Base-by-base conservation (phyloP, 1,284 basidiomycete genomes). In the Athelia sp. region DNA sequence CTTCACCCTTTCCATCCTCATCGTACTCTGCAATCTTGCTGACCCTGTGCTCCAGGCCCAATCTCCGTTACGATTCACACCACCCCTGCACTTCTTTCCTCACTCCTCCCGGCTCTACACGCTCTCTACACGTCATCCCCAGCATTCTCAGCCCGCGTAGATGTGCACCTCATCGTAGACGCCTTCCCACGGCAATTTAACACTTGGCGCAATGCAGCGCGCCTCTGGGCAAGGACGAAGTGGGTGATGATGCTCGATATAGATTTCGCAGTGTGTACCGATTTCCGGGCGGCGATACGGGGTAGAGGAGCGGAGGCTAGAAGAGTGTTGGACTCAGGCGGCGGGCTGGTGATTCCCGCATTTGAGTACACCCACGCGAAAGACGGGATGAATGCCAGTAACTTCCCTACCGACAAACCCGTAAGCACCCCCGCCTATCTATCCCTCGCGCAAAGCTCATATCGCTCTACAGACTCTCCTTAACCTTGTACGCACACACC, bases 211-310 rank as follows among this genome's bases (percentile, higher is more conserved):
- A 93, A 93, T 62, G 77, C 83, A 31, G 90, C 90, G 11, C 79
- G 90, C 38, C 72, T 90, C 48, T 89, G 90, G 59, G 84, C 89
- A 1, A 76, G 88, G 13, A 91, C 90, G 4, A 78, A 86, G 54
- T 90, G 81, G 57, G 79, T 92, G 47, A 88, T 93, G 83, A 89
- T 92, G 83, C 79, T 93, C 48, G 90, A 93, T 64, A 84, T 92
- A 52, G 90, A 93, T 63, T 93, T 93, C 63, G 84, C 79, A 35
- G 66, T 89, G 8, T 91, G 88, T 61, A 91, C 91, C 46, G 79
- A 90, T 65, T 88, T 91, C 64, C 75, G 87, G 48, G 63, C 62
- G 18, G 73, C 79, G 10, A 69, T 90, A 50, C 68, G 71, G 48
- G 62, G 59, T 10, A 72, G 65, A 53, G 56, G 55, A 17, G 63